A percentile compares a stretch with the other conserved stretches of the same genome.
Evolutionary conservation across 495 filamentous ascomycete species (phyloP).

Genomic region (Tuber microsphaerosporum): DNA sequence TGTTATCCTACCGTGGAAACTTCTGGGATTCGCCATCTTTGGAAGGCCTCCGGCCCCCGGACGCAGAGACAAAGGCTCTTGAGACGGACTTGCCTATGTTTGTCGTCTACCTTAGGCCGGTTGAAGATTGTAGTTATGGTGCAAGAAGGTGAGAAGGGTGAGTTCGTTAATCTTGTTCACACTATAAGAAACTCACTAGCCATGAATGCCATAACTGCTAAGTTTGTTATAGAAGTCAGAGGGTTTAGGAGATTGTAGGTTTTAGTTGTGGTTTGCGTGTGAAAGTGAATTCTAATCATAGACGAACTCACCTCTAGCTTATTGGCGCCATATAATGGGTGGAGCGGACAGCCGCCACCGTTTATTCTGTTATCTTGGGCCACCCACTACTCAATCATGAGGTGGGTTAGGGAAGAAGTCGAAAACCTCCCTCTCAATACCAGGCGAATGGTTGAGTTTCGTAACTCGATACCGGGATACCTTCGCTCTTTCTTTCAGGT

Average conservation of each 20-base stretch:
- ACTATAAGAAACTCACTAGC: background rate
- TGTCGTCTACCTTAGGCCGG: background rate
- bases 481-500: background rate
- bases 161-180: background rate
- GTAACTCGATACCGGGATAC: background rate
- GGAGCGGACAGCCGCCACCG: background rate
- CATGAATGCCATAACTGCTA: background rate
- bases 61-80: no score
- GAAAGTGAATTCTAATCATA: background rate
- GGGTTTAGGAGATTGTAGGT: background rate
- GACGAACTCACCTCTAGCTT: background rate
- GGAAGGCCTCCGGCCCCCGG: no score
- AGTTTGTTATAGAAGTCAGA: background rate
- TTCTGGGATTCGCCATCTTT: no score
- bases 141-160: background rate
- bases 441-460: background rate
- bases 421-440: background rate
- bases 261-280: background rate
- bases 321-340: background rate
- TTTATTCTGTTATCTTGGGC: background rate
- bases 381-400: background rate
- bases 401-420: background rate
- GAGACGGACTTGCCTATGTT: background rate
- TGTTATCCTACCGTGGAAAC: no score
- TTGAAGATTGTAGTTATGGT: background rate